Percentiles rank a stretch among this genome's conserved stretches.
phyloP scores from a whole-genome alignment of 345 rosid genomes.

The Arabidopsis arenosa region DNA sequence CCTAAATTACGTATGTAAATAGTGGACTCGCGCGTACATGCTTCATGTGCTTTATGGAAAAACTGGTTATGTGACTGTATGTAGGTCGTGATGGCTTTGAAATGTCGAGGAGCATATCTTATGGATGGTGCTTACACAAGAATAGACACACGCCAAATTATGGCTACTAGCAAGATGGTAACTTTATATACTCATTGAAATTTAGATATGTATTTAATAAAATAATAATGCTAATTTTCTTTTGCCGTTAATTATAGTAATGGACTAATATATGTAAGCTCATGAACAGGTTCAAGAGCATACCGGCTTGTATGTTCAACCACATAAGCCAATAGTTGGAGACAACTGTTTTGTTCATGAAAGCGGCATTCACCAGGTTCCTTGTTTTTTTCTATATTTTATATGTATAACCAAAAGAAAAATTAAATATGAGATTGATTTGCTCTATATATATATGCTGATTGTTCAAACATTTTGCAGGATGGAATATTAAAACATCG shows the following conservation, averaged over 20 bases:
- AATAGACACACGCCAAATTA: conserved; percentile 68
- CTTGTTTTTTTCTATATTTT: not conserved
- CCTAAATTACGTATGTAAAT: not conserved
- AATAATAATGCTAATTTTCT: not conserved
- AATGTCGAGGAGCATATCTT: conserved; percentile 72
- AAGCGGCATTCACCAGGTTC: conserved; percentile 74
- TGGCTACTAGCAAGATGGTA: conserved; percentile 95
- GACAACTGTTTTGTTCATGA: conserved; percentile 91
- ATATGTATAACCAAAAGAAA: not conserved
- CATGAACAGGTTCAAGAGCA: conserved; percentile 74
- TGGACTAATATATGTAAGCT: not conserved
- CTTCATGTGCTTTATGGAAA: not conserved
- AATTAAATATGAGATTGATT: not conserved
- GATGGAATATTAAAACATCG: conserved; percentile 91
- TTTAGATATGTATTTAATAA: too few relatives aligned
- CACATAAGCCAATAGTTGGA: conserved; percentile 94
- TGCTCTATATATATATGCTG: not conserved
- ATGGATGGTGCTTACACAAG: conserved; percentile 76
- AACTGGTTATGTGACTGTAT: not conserved
- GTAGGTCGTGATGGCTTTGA: conserved; percentile 88
- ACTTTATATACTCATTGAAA: not conserved
- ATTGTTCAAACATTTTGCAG: conserved; percentile 45
- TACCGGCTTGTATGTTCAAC: conserved; percentile 78
- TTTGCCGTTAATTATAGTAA: too few relatives aligned
- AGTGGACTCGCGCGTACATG: not conserved